Conservation (phyloP, 805 yeast species). For the Yamadazyma tumulicola region DNA sequence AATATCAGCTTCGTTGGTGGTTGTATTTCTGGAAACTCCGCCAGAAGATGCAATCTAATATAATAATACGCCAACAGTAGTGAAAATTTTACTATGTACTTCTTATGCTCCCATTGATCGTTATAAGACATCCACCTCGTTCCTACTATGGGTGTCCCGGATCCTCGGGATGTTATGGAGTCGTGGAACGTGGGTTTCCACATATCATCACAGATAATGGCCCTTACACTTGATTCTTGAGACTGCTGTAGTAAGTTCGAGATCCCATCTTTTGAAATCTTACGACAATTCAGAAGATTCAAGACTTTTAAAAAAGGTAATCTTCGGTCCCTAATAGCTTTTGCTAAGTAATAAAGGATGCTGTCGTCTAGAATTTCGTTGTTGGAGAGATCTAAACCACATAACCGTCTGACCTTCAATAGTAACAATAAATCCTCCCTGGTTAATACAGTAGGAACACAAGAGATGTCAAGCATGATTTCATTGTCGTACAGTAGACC, state of each 20-base stretch:
- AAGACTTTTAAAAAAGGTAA: constrained; percentile 21
- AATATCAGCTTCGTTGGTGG: constrained; percentile 1
- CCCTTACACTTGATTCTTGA: constrained; percentile 2
- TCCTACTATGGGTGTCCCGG: constrained; percentile 12
- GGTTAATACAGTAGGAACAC: constrained; percentile 7
- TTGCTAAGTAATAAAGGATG: constrained; percentile 22
- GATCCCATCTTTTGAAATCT: constrained; percentile 13
- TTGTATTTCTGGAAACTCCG: too few relatives aligned
- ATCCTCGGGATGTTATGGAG: not conserved
- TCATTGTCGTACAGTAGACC: constrained; percentile 15
- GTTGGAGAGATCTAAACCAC: constrained; percentile 30
- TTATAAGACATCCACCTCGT: constrained; percentile 22
- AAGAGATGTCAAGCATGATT: constrained; percentile 29
- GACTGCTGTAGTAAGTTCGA: constrained; percentile 8
- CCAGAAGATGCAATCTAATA: constrained; percentile 14
- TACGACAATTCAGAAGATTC: constrained; percentile 20
- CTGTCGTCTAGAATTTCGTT: constrained; percentile 27
- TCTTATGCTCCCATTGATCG: constrained; percentile 8
- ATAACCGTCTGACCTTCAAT: constrained; percentile 24
- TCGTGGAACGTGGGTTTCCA: constrained; percentile 3
- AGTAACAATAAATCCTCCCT: constrained; percentile 23
- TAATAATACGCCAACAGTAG: constrained; percentile 22
- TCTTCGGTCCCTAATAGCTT: constrained; percentile 14
- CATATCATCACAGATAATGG: constrained; percentile 16
- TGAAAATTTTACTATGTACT: constrained; percentile 18